Percentiles rank a stretch among this genome's conserved stretches.
Evolutionary conservation across 257 asterid species (phyloP).

Genomic region (Jacaranda mimosifolia): DNA sequence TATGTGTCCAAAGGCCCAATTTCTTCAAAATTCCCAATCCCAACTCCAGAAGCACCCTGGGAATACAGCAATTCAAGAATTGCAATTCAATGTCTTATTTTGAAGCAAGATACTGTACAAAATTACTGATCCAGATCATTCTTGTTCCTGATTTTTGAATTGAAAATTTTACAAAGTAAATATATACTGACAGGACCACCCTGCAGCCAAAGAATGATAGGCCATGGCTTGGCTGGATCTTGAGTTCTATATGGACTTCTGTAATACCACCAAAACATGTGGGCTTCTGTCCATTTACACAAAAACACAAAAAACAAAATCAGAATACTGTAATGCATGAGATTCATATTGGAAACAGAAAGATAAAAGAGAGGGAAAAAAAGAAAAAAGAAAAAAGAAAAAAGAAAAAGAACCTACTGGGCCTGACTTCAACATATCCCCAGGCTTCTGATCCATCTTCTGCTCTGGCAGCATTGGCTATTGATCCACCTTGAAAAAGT

Average conservation of each 20-base stretch:
- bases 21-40: slow-evolving; percentile 80
- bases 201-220: slow-evolving; percentile 88
- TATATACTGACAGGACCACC: slow-evolving; percentile 83
- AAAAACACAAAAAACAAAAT: background rate
- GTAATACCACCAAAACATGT: slow-evolving; percentile 90
- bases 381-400: background rate
- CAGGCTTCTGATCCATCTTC: slow-evolving; percentile 78
- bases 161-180: background rate
- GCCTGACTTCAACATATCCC: slow-evolving; percentile 93
- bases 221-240: slow-evolving; percentile 83
- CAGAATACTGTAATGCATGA: background rate
- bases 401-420: slow-evolving; percentile 49
- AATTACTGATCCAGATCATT: too few relatives aligned
- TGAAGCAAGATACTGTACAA: too few relatives aligned
- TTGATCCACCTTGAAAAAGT: slow-evolving; percentile 39
- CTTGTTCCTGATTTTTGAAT: background rate
- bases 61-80: background rate
- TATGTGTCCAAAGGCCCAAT: slow-evolving; percentile 73
- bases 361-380: background rate
- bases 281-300: slow-evolving; percentile 65
- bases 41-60: slow-evolving; percentile 89
- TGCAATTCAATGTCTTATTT: too few relatives aligned
- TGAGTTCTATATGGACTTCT: slow-evolving; percentile 68
- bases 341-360: background rate
- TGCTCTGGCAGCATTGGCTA: slow-evolving; percentile 47